These are phyloP conservation scores for Thalassiosira tumida DNA, from an alignment of 352 stramenopile genomes.

Conservation along the genomic window DNA sequence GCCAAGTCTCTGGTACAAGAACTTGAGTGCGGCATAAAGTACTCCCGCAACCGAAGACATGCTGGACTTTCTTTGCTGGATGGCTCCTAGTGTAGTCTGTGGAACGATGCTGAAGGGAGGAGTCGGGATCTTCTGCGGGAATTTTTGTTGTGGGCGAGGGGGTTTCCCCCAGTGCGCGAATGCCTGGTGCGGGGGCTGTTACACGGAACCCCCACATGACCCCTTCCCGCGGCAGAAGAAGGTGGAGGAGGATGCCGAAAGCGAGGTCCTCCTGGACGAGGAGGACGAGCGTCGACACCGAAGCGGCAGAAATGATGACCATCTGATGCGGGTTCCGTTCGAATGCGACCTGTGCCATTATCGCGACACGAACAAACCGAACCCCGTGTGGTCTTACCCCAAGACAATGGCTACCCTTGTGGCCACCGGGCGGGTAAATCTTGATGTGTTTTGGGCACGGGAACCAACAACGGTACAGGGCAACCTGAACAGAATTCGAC, in stretches of 20 bases:
- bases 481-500: background rate
- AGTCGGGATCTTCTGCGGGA: conserved; percentile 76
- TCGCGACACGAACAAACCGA: background rate
- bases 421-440: background rate
- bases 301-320: background rate
- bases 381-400: background rate
- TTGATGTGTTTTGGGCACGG: background rate
- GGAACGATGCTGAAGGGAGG: background rate
- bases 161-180: background rate
- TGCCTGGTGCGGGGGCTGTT: background rate
- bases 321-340: conserved; percentile 25
- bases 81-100: background rate
- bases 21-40: too few relatives aligned
- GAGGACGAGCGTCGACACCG: background rate
- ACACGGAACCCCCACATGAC: background rate
- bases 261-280: background rate
- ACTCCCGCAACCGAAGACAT: background rate
- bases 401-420: background rate
- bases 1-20: too few relatives aligned
- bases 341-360: conserved; percentile 13
- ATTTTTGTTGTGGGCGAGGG: conserved; percentile 60
- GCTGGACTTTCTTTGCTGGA: background rate
- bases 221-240: conserved; percentile 19
- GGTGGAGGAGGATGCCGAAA: background rate
- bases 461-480: background rate